phyloP scores from a whole-genome alignment of 169 alveolate species.

The Miamiensis avidus region DNA sequence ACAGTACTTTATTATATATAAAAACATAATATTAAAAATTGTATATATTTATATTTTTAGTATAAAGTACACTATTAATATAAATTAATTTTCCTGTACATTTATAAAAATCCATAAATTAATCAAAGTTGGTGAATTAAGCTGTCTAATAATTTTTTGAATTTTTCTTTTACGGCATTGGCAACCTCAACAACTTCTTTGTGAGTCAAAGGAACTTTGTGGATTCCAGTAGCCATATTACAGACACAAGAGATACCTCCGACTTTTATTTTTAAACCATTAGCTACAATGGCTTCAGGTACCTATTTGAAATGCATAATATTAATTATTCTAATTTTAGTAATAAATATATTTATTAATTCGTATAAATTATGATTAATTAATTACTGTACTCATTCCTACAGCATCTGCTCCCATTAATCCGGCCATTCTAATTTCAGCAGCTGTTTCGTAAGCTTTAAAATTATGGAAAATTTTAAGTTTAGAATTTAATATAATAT shows the following conservation, averaged over 20 bases:
- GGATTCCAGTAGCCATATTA: constrained; percentile 35
- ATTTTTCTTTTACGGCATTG: background rate
- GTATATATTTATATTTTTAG: too few species aligned
- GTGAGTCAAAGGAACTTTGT: constrained; percentile 1
- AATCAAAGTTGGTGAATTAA: constrained; percentile 18
- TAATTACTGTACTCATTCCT: constrained; percentile 24
- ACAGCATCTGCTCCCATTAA: constrained; percentile 25
- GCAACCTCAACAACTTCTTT: constrained; percentile 21
- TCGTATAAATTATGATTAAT: background rate
- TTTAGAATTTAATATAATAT: too few species aligned
- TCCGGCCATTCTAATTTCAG: constrained; percentile 19
- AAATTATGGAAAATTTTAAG: too few species aligned
- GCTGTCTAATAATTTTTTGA: constrained; percentile 13
- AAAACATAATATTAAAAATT: too few species aligned
- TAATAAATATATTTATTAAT: background rate
- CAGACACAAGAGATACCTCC: constrained; percentile 25
- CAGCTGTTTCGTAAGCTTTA: constrained; percentile 21
- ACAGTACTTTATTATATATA: too few species aligned
- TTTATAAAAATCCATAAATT: too few species aligned
- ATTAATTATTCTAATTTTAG: background rate
- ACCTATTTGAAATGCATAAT: constrained; percentile 2
- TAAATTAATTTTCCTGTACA: too few species aligned
- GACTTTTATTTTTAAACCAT: constrained; percentile 19
- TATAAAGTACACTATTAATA: too few species aligned
- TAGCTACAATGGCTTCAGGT: constrained; percentile 28